Percentiles rank a stretch among this genome's conserved stretches.
Evolutionary conservation across 441 rosid genomes (phyloP).

Genomic region (Brassica balearica): DNA sequence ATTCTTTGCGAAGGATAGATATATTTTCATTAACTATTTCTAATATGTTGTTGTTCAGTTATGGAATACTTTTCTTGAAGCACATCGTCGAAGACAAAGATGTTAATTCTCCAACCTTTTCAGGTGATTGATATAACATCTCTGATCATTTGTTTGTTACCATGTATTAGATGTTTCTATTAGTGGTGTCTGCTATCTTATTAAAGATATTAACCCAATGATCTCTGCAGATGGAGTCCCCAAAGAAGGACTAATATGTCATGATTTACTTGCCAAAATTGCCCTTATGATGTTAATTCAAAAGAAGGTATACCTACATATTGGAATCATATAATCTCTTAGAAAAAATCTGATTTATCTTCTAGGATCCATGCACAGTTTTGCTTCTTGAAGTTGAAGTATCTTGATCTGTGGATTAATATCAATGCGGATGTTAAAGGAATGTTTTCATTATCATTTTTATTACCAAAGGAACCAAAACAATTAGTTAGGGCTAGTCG

Average conservation of each 20-base stretch:
- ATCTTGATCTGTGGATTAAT: not conserved
- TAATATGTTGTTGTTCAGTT: constrained; percentile 50
- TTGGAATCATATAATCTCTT: constrained; percentile 4
- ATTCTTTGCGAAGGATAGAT: not conserved
- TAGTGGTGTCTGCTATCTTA: not conserved
- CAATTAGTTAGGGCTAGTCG: not conserved
- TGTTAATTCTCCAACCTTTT: constrained; percentile 55
- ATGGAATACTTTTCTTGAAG: constrained; percentile 66
- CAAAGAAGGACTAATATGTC: constrained; percentile 70
- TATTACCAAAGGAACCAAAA: not conserved
- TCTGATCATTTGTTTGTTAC: not conserved
- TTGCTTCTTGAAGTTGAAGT: constrained; percentile 7
- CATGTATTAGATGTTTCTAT: too few species aligned
- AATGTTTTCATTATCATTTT: not conserved
- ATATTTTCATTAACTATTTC: not conserved
- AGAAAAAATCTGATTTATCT: not conserved
- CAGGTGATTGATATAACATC: constrained; percentile 57
- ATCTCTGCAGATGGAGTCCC: constrained; percentile 81
- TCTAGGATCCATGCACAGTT: not conserved
- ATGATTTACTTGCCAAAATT: constrained; percentile 67
- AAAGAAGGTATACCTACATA: constrained; percentile 63
- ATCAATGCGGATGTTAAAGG: not conserved
- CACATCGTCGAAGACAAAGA: constrained; percentile 67
- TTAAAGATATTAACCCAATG: constrained; percentile 19
- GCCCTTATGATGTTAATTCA: constrained; percentile 58